These are phyloP conservation scores for Penicillium riverlandense DNA, from an alignment of 495 filamentous ascomycete species.

Conservation along the genomic window DNA sequence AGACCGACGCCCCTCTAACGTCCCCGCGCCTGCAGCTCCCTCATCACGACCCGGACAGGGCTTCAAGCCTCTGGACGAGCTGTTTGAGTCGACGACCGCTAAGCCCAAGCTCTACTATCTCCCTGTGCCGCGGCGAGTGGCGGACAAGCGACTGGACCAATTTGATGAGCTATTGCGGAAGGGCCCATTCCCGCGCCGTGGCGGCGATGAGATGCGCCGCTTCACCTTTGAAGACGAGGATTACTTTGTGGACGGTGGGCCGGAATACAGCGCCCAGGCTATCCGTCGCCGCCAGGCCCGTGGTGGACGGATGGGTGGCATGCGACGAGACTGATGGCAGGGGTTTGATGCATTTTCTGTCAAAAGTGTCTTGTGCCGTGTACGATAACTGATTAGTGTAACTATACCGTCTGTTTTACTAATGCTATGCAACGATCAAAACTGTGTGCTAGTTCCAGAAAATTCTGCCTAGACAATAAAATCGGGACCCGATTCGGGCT, in stretches of 20 bases:
- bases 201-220: constrained; percentile 60
- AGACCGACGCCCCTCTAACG: constrained; percentile 16
- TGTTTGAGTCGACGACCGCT: constrained; percentile 54
- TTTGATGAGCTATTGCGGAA: constrained; percentile 48
- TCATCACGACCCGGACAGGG: constrained; percentile 32
- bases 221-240: constrained; percentile 74
- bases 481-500: too few relatives aligned
- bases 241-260: constrained; percentile 65
- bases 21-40: constrained; percentile 3
- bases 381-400: too few relatives aligned
- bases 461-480: too few relatives aligned
- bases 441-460: too few relatives aligned
- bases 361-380: too few relatives aligned
- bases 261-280: constrained; percentile 47
- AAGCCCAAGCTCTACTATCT: constrained; percentile 68
- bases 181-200: constrained; percentile 34
- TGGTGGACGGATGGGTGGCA: constrained; percentile 14
- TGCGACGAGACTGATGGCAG: too few relatives aligned
- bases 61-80: constrained; percentile 54
- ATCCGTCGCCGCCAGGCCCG: constrained; percentile 23
- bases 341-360: too few relatives aligned
- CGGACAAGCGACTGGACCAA: constrained; percentile 57
- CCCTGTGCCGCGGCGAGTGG: constrained; percentile 42
- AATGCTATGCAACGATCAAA: too few relatives aligned
- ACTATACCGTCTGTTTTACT: too few relatives aligned